Base-by-base conservation (phyloP, 768 basidiomycete genomes). In the Rhizopogon rudus region DNA sequence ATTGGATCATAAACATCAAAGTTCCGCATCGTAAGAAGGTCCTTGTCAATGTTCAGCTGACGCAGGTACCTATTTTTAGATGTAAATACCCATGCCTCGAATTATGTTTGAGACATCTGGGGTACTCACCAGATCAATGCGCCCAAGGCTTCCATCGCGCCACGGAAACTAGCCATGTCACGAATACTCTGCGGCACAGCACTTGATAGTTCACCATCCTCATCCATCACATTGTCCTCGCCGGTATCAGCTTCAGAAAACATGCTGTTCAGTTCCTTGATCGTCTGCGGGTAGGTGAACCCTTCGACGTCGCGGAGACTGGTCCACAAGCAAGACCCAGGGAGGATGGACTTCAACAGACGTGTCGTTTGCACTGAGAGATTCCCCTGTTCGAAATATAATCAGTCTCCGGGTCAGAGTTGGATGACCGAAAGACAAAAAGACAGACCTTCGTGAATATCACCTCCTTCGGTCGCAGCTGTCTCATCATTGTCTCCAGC, bases 1-100 rank as follows among this genome's bases (percentile, higher is more conserved):
- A 98, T 93, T 0, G 97, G 97, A 69, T 98, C 93, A 65, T 96
- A 97, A 40, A 97, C 78, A 62, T 98, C 95, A 79, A 99, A 99
- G 67, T 98, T 98, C 73, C 85, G 89, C 88, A 97, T 94, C 53
- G 86, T 91, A 64, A 99, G 70, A 53, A 99, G 84, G 60, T 98
- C 95, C 66, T 92, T 90, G 73, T 95, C 96, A 59, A 98, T 93
- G 65, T 98, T 98, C 40, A 99, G 80, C 57, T 92, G 91, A 39
- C 89, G 85, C 13, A 98, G 81, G 67, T 93, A 93, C 83, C 87
- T 86, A 53, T 56, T 51, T 49, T 56, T 39, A 44, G 9, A 46
- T 16, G 33, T 41, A 20, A 53, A 39, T 14, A n/a, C 10, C 13
- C 25, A 44, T 17, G 54, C 20, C 33, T 28, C 35, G 35, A 14